phyloP scores from a whole-genome alignment of 2,329 filamentous ascomycete genomes.

The Echinosphaeria canescens region DNA sequence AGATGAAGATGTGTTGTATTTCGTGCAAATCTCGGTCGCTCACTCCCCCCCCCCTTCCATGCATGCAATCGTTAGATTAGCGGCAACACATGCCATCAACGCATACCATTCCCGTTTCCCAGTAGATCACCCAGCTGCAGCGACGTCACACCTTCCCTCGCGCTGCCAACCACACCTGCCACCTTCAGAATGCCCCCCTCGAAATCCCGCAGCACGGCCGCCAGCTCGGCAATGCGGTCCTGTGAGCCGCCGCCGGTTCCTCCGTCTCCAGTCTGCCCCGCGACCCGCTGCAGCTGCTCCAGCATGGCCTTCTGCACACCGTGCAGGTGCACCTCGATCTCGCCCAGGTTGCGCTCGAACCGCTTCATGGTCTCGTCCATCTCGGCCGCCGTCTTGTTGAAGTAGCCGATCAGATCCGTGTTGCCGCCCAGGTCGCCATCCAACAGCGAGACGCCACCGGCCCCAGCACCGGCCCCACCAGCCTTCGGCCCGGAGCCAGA shows the following conservation, averaged over 20 bases:
- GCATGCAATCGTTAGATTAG: neutral
- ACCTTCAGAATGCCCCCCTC: conserved; percentile 42
- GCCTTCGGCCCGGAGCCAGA: conserved; percentile 19
- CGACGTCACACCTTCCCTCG: conserved; percentile 37
- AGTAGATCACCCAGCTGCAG: conserved; percentile 27
- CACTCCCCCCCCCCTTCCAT: too few species aligned
- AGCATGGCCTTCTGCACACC: conserved; percentile 37
- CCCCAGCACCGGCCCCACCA: conserved; percentile 14
- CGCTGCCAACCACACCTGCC: conserved; percentile 33
- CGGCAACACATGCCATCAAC: neutral
- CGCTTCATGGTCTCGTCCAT: conserved; percentile 32
- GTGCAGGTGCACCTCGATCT: conserved; percentile 43
- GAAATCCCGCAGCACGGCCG: conserved; percentile 38
- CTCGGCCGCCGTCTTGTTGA: conserved; percentile 38
- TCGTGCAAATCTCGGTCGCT: too few species aligned
- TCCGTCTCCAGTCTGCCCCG: conserved; percentile 10
- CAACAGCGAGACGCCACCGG: conserved; percentile 16
- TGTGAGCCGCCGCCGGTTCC: conserved; percentile 14
- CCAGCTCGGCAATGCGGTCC: conserved; percentile 26
- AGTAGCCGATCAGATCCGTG: conserved; percentile 39
- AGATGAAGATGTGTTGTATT: too few species aligned
- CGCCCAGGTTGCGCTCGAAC: conserved; percentile 34
- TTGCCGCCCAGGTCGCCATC: conserved; percentile 25
- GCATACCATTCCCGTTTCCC: conserved; percentile 8
- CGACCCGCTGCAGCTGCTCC: conserved; percentile 32